These are phyloP conservation scores for Aureobasidium mangrovei DNA, from an alignment of 2,329 filamentous ascomycete genomes.

Conservation along the genomic window DNA sequence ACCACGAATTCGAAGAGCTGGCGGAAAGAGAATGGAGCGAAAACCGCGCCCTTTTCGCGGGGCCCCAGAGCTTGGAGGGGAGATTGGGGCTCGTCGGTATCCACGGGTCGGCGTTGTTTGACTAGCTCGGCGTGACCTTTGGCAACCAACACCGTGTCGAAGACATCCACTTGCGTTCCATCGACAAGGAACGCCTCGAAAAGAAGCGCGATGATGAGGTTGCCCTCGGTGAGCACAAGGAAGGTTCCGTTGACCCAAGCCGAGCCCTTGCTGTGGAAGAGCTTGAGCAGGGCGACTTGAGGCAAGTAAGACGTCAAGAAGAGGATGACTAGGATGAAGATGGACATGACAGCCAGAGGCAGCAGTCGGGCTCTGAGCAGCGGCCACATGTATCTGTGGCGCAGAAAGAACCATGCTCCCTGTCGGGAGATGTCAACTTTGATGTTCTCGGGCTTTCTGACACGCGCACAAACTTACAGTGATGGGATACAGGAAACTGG, in stretches of 20 bases:
- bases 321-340: slow-evolving; percentile 73
- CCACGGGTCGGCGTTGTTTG: slow-evolving; percentile 49
- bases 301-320: slow-evolving; percentile 85
- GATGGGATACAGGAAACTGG: slow-evolving; percentile 27
- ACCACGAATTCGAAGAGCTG: slow-evolving; percentile 78
- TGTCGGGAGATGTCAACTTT: slow-evolving; percentile 26
- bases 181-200: slow-evolving; percentile 51
- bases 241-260: slow-evolving; percentile 89
- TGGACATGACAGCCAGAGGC: slow-evolving; percentile 71
- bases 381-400: slow-evolving; percentile 72
- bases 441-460: not conserved
- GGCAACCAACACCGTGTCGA: slow-evolving; percentile 73
- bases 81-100: slow-evolving; percentile 62
- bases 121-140: slow-evolving; percentile 62
- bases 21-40: slow-evolving; percentile 81
- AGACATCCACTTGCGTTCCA: slow-evolving; percentile 68
- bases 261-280: slow-evolving; percentile 71
- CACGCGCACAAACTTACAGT: slow-evolving; percentile 15
- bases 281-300: slow-evolving; percentile 76
- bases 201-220: slow-evolving; percentile 51
- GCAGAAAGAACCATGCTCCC: slow-evolving; percentile 74
- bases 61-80: slow-evolving; percentile 75
- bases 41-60: slow-evolving; percentile 65
- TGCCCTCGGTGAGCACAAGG: slow-evolving; percentile 63
- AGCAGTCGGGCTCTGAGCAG: slow-evolving; percentile 69